These are phyloP conservation scores for Cytospora chrysosperma DNA, from an alignment of 2,329 filamentous ascomycete genomes.

Conservation along the genomic window DNA sequence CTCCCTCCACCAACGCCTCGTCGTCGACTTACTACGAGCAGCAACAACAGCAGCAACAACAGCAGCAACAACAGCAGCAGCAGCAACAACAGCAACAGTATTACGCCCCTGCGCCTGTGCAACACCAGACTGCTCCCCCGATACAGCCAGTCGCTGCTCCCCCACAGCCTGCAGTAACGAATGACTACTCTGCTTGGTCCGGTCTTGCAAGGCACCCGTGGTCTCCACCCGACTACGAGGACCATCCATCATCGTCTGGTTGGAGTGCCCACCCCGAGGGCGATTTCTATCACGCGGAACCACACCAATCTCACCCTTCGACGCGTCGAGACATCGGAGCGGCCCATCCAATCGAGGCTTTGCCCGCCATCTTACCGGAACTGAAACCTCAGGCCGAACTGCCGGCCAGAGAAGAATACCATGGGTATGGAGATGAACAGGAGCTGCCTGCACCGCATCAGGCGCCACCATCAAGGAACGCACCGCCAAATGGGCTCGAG, in stretches of 20 bases:
- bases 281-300: slow-evolving; percentile 2
- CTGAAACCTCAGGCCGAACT: slow-evolving; percentile 22
- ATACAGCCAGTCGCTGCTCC: background rate
- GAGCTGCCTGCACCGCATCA: slow-evolving; percentile 23
- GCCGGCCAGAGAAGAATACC: slow-evolving; percentile 17
- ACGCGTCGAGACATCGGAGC: background rate
- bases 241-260: slow-evolving; percentile 13
- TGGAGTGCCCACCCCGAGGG: slow-evolving; percentile 17
- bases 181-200: slow-evolving; percentile 12
- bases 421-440: slow-evolving; percentile 19
- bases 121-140: slow-evolving; percentile 2
- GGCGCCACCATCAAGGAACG: slow-evolving; percentile 14
- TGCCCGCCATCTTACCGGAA: slow-evolving; percentile 21
- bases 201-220: slow-evolving; percentile 18
- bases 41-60: slow-evolving; percentile 5
- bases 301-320: background rate
- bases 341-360: slow-evolving; percentile 9
- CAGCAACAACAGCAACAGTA: slow-evolving; percentile 5
- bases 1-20: slow-evolving; percentile 13
- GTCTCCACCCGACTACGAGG: slow-evolving; percentile 24
- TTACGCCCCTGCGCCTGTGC: slow-evolving; percentile 3
- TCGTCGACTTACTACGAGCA: slow-evolving; percentile 11
- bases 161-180: slow-evolving; percentile 7
- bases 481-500: slow-evolving; percentile 18
- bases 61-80: no score